A percentile compares a stretch with the other conserved stretches of the same genome.
phyloP scores from a whole-genome alignment of 768 basidiomycete genomes.

The Auricularia cornea region DNA sequence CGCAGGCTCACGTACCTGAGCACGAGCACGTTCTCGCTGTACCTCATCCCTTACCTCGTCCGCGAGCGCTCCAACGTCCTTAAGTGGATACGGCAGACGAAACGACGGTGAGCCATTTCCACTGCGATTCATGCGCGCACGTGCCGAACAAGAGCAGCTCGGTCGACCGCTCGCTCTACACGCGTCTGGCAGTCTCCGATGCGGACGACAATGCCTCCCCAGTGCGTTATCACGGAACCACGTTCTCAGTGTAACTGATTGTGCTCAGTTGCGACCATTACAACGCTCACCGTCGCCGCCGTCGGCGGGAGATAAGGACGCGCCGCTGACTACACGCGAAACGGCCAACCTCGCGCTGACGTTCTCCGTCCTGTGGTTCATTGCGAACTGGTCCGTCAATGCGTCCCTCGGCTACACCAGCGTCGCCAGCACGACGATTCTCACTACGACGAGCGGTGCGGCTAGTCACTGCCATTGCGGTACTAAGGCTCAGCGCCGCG shows the following conservation, averaged over 20 bases:
- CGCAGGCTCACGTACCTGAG: constrained; percentile 79
- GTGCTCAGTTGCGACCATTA: background rate
- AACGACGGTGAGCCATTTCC: background rate
- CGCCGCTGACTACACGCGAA: constrained; percentile 51
- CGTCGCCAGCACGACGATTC: constrained; percentile 88
- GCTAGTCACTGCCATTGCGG: constrained; percentile 3
- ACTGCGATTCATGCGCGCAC: background rate
- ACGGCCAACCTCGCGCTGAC: constrained; percentile 69
- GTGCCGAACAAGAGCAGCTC: background rate
- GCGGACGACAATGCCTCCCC: background rate
- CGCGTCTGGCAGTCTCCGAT: background rate
- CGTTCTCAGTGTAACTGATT: background rate
- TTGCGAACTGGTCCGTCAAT: constrained; percentile 89
- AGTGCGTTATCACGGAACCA: background rate
- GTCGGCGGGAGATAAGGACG: constrained; percentile 7
- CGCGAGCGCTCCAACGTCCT: constrained; percentile 16
- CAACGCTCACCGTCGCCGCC: background rate
- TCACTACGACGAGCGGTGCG: constrained; percentile 84
- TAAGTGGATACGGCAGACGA: constrained; percentile 6
- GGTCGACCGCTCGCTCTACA: background rate
- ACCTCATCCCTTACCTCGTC: constrained; percentile 58
- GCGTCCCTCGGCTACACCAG: constrained; percentile 78
- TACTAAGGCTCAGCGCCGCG: background rate
- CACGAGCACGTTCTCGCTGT: constrained; percentile 80
- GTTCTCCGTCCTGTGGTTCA: constrained; percentile 90